These are phyloP conservation scores for Nemophila menziesii DNA, from an alignment of 257 asterid species.

Conservation along the genomic window DNA sequence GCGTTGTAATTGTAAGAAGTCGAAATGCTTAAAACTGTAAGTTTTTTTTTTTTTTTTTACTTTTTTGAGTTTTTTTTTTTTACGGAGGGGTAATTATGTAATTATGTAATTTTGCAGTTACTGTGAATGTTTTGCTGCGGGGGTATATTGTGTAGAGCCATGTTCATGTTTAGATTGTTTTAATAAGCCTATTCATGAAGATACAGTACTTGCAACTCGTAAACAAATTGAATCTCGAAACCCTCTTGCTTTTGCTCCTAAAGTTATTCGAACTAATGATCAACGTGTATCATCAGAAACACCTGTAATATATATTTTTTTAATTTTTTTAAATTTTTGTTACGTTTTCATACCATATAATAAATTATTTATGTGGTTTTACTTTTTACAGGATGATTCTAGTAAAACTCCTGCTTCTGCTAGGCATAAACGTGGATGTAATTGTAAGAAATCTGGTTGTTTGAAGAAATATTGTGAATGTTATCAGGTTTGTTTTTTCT, in stretches of 20 bases:
- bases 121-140: conserved; percentile 76
- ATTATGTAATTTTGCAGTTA: conserved; percentile 22
- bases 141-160: conserved; percentile 54
- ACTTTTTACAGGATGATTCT: conserved; percentile 29
- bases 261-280: conserved; percentile 40
- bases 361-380: background rate
- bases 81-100: background rate
- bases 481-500: conserved; percentile 31
- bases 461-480: conserved; percentile 63
- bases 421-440: conserved; percentile 63
- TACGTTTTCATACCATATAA: background rate
- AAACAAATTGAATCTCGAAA: conserved; percentile 58
- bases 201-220: conserved; percentile 57
- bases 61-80: too few relatives aligned
- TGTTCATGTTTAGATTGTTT: conserved; percentile 58
- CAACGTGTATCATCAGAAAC: conserved; percentile 20
- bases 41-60: conserved; percentile 7
- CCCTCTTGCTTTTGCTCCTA: conserved; percentile 67
- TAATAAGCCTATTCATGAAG: conserved; percentile 52
- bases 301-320: conserved; percentile 19
- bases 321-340: background rate
- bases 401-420: conserved; percentile 51
- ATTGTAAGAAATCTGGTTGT: conserved; percentile 62
- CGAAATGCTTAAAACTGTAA: conserved; percentile 60
- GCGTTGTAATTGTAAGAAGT: conserved; percentile 59